Conservation (phyloP, 345 rosid species). For the Aethionema arabicum region DNA sequence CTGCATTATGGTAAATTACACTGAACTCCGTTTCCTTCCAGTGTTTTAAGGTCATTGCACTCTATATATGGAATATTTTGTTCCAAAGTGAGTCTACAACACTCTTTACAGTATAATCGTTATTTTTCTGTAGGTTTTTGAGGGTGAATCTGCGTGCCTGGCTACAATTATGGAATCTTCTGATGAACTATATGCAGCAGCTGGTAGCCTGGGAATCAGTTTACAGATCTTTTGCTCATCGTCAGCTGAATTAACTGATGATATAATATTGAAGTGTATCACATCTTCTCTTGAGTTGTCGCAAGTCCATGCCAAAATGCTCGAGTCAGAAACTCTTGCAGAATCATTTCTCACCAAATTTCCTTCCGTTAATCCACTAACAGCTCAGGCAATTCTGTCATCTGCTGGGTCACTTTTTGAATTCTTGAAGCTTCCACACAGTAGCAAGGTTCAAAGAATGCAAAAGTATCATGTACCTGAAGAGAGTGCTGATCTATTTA, state of each 20-base stretch:
- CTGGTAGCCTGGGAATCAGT: conserved; percentile 87
- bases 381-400: conserved; percentile 81
- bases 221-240: conserved; percentile 81
- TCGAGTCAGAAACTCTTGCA: conserved; percentile 83
- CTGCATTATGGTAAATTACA: conserved; percentile 77
- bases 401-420: conserved; percentile 55
- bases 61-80: background rate
- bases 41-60: conserved; percentile 14
- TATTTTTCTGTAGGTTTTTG: conserved; percentile 32
- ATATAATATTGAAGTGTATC: conserved; percentile 67
- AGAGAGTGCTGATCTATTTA: conserved; percentile 68
- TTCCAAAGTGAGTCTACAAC: background rate
- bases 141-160: conserved; percentile 33
- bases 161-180: conserved; percentile 51
- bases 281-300: conserved; percentile 43
- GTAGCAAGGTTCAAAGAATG: conserved; percentile 50
- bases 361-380: conserved; percentile 84
- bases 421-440: conserved; percentile 63
- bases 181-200: conserved; percentile 85
- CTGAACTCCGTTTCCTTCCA: conserved; percentile 16
- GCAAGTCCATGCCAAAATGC: conserved; percentile 57
- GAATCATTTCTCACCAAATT: conserved; percentile 88
- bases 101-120: conserved; percentile 7
- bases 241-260: conserved; percentile 71
- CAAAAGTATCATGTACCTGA: conserved; percentile 60